Base-by-base conservation (phyloP, 805 yeast genomes). In the Barnettozyma sucrosica region DNA sequence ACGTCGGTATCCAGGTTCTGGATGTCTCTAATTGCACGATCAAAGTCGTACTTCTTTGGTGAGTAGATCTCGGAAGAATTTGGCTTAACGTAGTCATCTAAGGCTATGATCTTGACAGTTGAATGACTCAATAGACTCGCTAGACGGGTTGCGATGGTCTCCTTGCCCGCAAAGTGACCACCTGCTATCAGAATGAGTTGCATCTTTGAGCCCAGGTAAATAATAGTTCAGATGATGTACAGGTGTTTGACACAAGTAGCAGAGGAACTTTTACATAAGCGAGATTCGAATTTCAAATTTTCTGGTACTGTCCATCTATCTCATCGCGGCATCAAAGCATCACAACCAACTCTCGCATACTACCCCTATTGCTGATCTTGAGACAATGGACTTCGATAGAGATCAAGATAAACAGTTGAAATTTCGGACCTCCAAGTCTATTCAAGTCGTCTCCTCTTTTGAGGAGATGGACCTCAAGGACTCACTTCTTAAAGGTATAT, bases 401-500 rank as follows among this genome's bases (percentile, higher is more conserved):
- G 80, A 77, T 13, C 65, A 72, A 7, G 88, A 84, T 56, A 66
- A 67, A n/a, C 79, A 74, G 44, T 64, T 85, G 34, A 76, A 79
- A 64, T 80, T 86, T 61, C 76, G 77, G 46, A 76, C 80, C 4
- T 73, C 89, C 11, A 82, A 80, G 55, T 77, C 79, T 42, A 64
- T 71, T 16, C 64, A 66, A 42, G 58, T 81, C 10, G 81, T 78
- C 53, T 68, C 76, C 68, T 72, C 84, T 47, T 86, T 86, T 69
- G 95, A 86, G 65, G 90, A 82, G 57, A 81, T 86, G 81, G 72
- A 81, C 72, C 72, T 86, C 62, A 84, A 84, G 65, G 85, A 82
- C 26, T 72, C 72, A 38, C 62, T 79, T 43, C 66, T 79, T 50
- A 71, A 77, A 61, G 83, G 89, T 59, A 81, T 89, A 58, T 89